phyloP scores from a whole-genome alignment of 805 yeast genomes.

The Metschnikowia vanudenii region DNA sequence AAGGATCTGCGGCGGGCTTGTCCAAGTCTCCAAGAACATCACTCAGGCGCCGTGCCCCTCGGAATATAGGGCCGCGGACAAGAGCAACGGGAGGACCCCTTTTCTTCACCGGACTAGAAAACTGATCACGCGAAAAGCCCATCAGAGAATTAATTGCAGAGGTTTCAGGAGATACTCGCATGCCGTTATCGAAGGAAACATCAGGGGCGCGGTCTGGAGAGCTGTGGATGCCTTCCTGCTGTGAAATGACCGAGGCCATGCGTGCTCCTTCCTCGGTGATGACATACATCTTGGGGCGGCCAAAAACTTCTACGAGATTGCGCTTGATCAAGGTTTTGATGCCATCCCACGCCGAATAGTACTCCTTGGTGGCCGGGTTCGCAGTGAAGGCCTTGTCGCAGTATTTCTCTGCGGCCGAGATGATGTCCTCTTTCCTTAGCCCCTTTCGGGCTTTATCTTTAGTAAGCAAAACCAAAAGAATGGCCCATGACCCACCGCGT shows the following conservation, averaged over 20 bases:
- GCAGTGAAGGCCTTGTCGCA: slow-evolving; percentile 57
- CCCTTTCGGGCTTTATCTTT: slow-evolving; percentile 54
- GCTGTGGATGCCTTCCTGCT: slow-evolving; percentile 39
- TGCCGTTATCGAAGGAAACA: slow-evolving; percentile 36
- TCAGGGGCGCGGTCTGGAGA: slow-evolving; percentile 24
- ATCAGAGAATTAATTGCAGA: slow-evolving; percentile 6
- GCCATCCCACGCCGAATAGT: slow-evolving; percentile 75
- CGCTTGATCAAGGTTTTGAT: slow-evolving; percentile 60
- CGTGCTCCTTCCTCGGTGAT: slow-evolving; percentile 69
- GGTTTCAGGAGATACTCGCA: slow-evolving; percentile 27
- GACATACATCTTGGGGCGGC: slow-evolving; percentile 58
- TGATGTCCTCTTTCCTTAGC: slow-evolving; percentile 58
- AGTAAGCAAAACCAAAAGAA: slow-evolving; percentile 57
- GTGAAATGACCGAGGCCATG: slow-evolving; percentile 56
- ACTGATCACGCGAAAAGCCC: background rate
- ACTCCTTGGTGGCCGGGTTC: slow-evolving; percentile 60
- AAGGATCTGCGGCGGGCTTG: too few species aligned
- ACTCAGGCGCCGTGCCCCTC: background rate
- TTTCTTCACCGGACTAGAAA: slow-evolving; percentile 5
- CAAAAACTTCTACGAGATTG: slow-evolving; percentile 54
- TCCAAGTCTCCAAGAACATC: background rate
- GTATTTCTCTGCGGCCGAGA: slow-evolving; percentile 50
- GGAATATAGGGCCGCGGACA: background rate
- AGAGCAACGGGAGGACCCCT: background rate
- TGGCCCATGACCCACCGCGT: slow-evolving; percentile 84